These are phyloP conservation scores for Blumeriella jaapii DNA, from an alignment of 2,329 filamentous ascomycete species.

Conservation along the genomic window DNA sequence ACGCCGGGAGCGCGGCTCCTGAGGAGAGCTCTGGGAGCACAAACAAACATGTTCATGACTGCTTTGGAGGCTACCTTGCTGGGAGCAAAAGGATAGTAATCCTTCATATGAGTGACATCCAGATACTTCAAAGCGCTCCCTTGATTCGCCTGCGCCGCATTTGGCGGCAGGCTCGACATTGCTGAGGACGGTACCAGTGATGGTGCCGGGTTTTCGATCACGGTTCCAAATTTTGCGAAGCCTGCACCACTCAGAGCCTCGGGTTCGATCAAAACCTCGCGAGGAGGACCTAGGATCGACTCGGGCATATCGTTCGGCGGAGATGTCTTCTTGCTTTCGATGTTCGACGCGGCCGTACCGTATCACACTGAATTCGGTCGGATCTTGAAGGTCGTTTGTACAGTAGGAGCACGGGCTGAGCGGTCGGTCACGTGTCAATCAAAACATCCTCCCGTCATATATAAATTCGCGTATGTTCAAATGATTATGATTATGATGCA, in stretches of 20 bases:
- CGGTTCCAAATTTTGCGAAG: constrained; percentile 74
- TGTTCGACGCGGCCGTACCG: too few relatives aligned
- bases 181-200: constrained; percentile 38
- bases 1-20: constrained; percentile 17
- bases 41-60: constrained; percentile 72
- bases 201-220: constrained; percentile 62
- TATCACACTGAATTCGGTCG: too few relatives aligned
- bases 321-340: too few relatives aligned
- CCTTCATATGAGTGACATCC: constrained; percentile 60
- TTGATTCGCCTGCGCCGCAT: constrained; percentile 63
- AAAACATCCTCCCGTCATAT: too few relatives aligned
- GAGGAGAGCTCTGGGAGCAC: constrained; percentile 29
- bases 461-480: too few relatives aligned
- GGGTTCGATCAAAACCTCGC: constrained; percentile 36
- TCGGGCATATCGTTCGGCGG: constrained; percentile 21
- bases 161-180: constrained; percentile 27
- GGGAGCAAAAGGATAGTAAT: constrained; percentile 58
- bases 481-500: too few relatives aligned
- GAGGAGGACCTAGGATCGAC: constrained; percentile 6
- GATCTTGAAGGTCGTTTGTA: too few relatives aligned
- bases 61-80: constrained; percentile 45
- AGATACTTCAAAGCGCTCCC: constrained; percentile 80
- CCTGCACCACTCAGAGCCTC: constrained; percentile 53
- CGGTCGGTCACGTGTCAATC: too few relatives aligned
- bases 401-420: too few relatives aligned